Evolutionary conservation across 768 basidiomycete species (phyloP).

Genomic region (Cytidiella melzeri): DNA sequence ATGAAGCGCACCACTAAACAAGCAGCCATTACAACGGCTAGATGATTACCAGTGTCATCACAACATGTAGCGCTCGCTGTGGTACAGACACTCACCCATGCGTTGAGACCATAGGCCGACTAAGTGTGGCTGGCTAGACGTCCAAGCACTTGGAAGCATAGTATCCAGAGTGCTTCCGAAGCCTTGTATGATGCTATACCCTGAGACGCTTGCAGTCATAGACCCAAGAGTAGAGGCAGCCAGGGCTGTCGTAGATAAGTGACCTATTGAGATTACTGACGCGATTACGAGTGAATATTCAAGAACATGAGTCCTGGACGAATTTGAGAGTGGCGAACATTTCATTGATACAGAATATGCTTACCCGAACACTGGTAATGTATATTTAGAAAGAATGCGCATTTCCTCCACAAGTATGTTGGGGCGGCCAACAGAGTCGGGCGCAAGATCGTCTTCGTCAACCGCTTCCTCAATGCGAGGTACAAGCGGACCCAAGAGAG

Average conservation of each 20-base stretch:
- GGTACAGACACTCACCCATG: conserved; percentile 62
- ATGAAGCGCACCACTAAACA: conserved; percentile 45
- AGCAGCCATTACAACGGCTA: conserved; percentile 57
- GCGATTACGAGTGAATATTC: conserved; percentile 85
- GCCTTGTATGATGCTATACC: conserved; percentile 77
- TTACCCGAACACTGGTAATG: conserved; percentile 68
- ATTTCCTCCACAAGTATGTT: conserved; percentile 54
- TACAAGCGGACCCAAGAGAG: conserved; percentile 48
- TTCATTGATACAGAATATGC: conserved; percentile 18
- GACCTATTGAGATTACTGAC: conserved; percentile 84
- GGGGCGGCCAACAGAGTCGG: conserved; percentile 22
- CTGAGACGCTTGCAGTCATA: conserved; percentile 52
- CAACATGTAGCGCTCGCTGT: too few species aligned
- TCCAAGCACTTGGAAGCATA: conserved; percentile 92
- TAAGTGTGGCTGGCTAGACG: conserved; percentile 73
- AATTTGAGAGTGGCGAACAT: background rate
- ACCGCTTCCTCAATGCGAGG: conserved; percentile 51
- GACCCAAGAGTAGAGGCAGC: conserved; percentile 57
- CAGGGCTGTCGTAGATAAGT: conserved; percentile 83
- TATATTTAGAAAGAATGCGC: conserved; percentile 51
- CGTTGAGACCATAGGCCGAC: conserved; percentile 91
- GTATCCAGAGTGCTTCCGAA: conserved; percentile 86
- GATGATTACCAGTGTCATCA: background rate
- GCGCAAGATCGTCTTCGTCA: conserved; percentile 29
- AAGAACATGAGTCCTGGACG: conserved; percentile 62